Base-by-base conservation (phyloP, 2,329 filamentous ascomycete genomes). In the Fusarium sp. region DNA sequence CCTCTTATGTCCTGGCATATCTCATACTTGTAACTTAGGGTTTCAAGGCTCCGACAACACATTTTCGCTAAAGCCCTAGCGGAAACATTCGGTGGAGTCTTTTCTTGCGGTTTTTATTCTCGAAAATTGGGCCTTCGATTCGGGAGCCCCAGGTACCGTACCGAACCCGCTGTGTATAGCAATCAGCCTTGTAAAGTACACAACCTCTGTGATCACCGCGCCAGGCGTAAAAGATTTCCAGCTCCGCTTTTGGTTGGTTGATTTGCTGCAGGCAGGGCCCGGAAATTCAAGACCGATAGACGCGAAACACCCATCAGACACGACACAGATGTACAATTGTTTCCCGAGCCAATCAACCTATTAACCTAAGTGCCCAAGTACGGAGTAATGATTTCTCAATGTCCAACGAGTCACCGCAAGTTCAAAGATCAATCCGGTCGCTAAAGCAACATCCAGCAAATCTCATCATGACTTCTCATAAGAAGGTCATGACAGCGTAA, bases 111-210 rank as follows among this genome's bases (percentile, higher is more conserved):
- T 45, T 66, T 72, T 72, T 65, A 49, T 48, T 46, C 35, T 65
- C 41, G 45, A 73, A 72, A 72, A 62, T 54, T 66, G 70, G 70
- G 44, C 58, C 41, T 69, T 60, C 29, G 58, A 63, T 57, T 57
- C 44, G 63, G 69, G 49, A 69, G 62, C 57, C 37, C 29, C 58
- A 51, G 61, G 35, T 35, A 35, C 63, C 37, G 29, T 35, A 44
- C 63, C 37, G 29, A 49, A 38, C 66, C 69, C 61, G 44, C 59
- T 51, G 12, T n/a, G 39, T 21, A 52, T 39, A 27, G 44, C 46
- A 46, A 33, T 73, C 70, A 73, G 70, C 66, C 70, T 45, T 73
- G 70, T 60, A 23, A 35, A 46, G 59, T 54, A 44, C 35, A 29
- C 44, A 44, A 65, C 51, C 38, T 59, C 52, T 55, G 29, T 52